A percentile compares a stretch with the other conserved stretches of the same genome.
phyloP scores from a whole-genome alignment of 768 basidiomycete species.

The Hericium coralloides region DNA sequence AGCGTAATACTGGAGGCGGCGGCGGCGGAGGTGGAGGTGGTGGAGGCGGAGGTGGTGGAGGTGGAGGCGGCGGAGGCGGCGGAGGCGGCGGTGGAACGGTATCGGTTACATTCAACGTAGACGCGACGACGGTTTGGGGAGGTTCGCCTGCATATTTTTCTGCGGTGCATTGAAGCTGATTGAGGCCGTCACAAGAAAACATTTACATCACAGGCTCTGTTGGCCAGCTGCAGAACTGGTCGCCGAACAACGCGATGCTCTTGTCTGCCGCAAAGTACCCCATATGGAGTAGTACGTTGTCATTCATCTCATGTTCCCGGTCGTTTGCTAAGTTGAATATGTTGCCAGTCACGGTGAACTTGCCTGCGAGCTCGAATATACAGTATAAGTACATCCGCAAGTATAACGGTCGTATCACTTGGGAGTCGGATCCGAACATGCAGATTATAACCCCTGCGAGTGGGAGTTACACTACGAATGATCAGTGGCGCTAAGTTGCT shows the following conservation, averaged over 20 bases:
- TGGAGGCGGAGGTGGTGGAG: too few species aligned
- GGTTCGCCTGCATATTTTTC: constrained; percentile 29
- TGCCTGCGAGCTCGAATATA: constrained; percentile 46
- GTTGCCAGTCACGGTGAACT: constrained; percentile 42
- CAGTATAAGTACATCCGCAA: constrained; percentile 69
- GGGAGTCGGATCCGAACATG: constrained; percentile 65
- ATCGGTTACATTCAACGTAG: constrained; percentile 53
- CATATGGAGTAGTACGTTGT: constrained; percentile 53
- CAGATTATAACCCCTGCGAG: constrained; percentile 37
- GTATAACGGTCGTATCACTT: constrained; percentile 45
- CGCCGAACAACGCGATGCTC: constrained; percentile 42
- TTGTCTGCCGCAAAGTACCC: constrained; percentile 52
- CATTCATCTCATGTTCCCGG: not conserved
- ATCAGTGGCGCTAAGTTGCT: constrained; percentile 21
- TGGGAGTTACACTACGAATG: constrained; percentile 19
- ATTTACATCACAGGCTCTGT: constrained; percentile 60
- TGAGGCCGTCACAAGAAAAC: constrained; percentile 36
- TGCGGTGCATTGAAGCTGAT: not conserved
- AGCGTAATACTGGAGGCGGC: not conserved
- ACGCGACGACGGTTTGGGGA: constrained; percentile 49
- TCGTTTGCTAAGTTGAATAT: not conserved
- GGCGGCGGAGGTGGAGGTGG: not conserved
- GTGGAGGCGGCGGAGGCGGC: not conserved
- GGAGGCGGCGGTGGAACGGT: constrained; percentile 21
- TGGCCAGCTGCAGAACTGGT: constrained; percentile 49